Conservation (phyloP, 2,329 filamentous ascomycete species). For the Alternaria sp. region DNA sequence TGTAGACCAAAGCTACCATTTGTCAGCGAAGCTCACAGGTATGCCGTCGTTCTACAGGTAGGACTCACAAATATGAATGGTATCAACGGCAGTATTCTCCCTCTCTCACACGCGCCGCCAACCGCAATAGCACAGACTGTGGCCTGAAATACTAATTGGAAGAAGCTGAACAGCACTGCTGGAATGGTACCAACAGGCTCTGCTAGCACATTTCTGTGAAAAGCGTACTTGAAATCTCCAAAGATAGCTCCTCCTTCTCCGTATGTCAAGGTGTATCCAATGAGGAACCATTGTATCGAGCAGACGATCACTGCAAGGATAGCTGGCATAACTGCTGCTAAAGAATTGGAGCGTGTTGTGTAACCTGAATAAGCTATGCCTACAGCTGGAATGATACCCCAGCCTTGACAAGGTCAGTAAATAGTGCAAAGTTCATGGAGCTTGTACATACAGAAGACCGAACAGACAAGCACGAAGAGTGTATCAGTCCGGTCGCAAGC, state of each 20-base stretch:
- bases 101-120: conserved; percentile 58
- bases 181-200: conserved; percentile 59
- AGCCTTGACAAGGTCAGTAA: conserved; percentile 38
- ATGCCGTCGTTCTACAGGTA: not conserved
- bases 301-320: conserved; percentile 57
- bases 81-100: conserved; percentile 54
- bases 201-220: conserved; percentile 55
- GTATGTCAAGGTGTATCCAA: conserved; percentile 59
- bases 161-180: conserved; percentile 59
- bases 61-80: conserved; percentile 55
- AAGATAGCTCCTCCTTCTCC: conserved; percentile 55
- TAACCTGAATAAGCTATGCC: conserved; percentile 60
- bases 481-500: conserved; percentile 61
- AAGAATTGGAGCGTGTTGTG: conserved; percentile 56
- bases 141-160: conserved; percentile 59
- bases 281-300: conserved; percentile 59
- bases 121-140: conserved; percentile 61
- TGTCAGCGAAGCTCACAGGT: not conserved
- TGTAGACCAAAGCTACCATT: conserved; percentile 55
- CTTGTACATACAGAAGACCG: conserved; percentile 52
- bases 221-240: conserved; percentile 54
- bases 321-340: conserved; percentile 58
- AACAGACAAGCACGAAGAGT: conserved; percentile 59
- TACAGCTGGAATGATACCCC: conserved; percentile 60
- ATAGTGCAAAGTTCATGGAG: not conserved